Percentiles rank a stretch among this genome's conserved stretches.
Conservation (phyloP, 306 rosid genomes). For the Cicer cuneatum region DNA sequence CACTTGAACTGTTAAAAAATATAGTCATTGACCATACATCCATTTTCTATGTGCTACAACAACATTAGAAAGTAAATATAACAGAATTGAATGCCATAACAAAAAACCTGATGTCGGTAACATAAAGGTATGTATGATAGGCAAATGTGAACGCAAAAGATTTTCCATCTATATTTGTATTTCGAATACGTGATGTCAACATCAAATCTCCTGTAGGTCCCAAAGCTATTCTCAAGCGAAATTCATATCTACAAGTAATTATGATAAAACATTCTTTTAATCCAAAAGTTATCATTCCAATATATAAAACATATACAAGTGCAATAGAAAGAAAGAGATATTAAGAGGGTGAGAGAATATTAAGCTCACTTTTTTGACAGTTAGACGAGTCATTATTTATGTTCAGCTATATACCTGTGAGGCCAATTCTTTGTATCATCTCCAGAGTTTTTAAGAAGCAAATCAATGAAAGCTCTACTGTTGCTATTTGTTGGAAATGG, state of each 20-base stretch:
- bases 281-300: constrained; percentile 23
- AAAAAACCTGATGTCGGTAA: constrained; percentile 70
- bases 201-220: constrained; percentile 72
- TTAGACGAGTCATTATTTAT: not conserved
- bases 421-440: constrained; percentile 71
- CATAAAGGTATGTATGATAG: constrained; percentile 65
- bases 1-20: not conserved
- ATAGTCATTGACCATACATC: not conserved
- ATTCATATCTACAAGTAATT: constrained; percentile 63
- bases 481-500: constrained; percentile 57
- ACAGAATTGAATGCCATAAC: no score
- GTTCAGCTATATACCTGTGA: constrained; percentile 57
- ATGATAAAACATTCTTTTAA: constrained; percentile 7
- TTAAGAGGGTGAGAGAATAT: constrained; percentile 5
- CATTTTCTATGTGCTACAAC: not conserved
- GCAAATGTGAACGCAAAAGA: constrained; percentile 78
- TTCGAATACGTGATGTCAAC: constrained; percentile 80
- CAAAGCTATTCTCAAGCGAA: constrained; percentile 69
- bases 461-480: constrained; percentile 63
- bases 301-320: not conserved
- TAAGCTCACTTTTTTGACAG: constrained; percentile 8
- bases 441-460: constrained; percentile 69
- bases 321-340: constrained; percentile 9
- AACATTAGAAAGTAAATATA: not conserved
- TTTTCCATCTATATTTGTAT: constrained; percentile 74